These are phyloP conservation scores for Cytospora mali DNA, from an alignment of 2,329 filamentous ascomycete genomes.

Conservation along the genomic window DNA sequence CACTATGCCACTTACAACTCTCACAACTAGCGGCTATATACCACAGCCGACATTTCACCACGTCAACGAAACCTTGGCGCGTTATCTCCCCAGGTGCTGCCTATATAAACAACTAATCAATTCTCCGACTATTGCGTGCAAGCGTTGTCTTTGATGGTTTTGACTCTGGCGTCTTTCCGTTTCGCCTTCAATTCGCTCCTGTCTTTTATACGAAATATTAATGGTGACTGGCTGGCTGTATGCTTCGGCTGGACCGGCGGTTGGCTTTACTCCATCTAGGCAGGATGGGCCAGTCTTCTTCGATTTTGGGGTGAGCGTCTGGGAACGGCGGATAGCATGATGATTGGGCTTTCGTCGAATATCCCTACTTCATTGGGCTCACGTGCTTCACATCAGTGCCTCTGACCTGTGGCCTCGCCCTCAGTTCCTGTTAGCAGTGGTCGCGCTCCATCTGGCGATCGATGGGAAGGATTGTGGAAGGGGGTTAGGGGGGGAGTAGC, in stretches of 20 bases:
- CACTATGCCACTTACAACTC: conserved; percentile 10
- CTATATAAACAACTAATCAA: conserved; percentile 21
- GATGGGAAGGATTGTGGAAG: not conserved
- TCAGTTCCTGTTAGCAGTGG: not conserved
- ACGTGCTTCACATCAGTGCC: not conserved
- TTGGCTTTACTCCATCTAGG: conserved; percentile 14
- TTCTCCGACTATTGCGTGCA: not conserved
- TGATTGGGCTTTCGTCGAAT: not conserved
- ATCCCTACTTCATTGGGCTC: not conserved
- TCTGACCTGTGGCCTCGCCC: not conserved
- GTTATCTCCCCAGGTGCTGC: not conserved
- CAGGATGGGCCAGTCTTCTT: conserved; percentile 4
- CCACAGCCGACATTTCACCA: conserved; percentile 1
- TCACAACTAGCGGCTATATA: conserved; percentile 10
- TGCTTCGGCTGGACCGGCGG: conserved; percentile 29
- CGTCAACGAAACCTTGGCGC: not conserved
- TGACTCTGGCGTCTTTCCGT: conserved; percentile 7
- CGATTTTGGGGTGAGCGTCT: conserved; percentile 1
- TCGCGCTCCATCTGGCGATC: not conserved
- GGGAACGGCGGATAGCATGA: not conserved
- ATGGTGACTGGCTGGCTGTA: conserved; percentile 22
- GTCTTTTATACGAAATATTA: conserved; percentile 21
- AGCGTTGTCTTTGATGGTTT: conserved; percentile 12
- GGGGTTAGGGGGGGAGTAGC: not conserved
- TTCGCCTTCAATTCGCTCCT: conserved; percentile 22